These are phyloP conservation scores for Gnetum montanum DNA, from an alignment of 75 land plant genomes.

Conservation along the genomic window DNA sequence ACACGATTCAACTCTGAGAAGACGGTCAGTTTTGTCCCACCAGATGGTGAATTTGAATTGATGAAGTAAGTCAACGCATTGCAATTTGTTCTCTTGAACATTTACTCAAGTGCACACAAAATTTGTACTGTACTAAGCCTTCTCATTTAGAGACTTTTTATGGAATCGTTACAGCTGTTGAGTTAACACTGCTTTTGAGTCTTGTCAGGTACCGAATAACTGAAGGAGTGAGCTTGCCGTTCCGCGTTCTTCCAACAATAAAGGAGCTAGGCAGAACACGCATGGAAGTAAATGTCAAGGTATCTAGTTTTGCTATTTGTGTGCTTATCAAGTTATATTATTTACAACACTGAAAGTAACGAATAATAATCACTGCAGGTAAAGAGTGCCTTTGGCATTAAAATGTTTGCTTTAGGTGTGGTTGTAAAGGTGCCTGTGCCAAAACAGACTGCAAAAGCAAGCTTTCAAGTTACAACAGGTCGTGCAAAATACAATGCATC, in stretches of 20 bases:
- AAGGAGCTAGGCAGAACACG: constrained; percentile 96
- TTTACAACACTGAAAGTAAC: not conserved
- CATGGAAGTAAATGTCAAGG: constrained; percentile 99
- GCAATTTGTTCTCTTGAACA: too few relatives aligned
- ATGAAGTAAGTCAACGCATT: constrained; percentile 68
- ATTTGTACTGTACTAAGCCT: too few relatives aligned
- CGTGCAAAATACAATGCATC: constrained; percentile 95
- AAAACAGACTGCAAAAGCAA: constrained; percentile 96
- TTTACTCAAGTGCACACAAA: too few relatives aligned
- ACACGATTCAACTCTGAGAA: constrained; percentile 97
- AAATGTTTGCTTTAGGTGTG: constrained; percentile 98
- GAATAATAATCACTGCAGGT: constrained; percentile 37
- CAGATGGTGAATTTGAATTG: constrained; percentile 98
- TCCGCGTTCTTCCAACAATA: constrained; percentile 93
- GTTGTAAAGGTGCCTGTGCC: constrained; percentile 97
- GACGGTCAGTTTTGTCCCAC: constrained; percentile 99
- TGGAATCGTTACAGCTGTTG: too few relatives aligned
- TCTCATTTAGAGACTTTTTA: too few relatives aligned
- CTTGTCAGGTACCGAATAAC: constrained; percentile 85
- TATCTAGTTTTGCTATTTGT: constrained; percentile 10
- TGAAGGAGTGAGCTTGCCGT: constrained; percentile 95
- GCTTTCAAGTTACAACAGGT: constrained; percentile 93
- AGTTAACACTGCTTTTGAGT: not conserved
- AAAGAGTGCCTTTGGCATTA: constrained; percentile 97
- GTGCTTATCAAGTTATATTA: not conserved